A percentile compares a stretch with the other conserved stretches of the same genome.
Evolutionary conservation across 2,329 filamentous ascomycete genomes (phyloP).

Genomic region (Hyphodiscus sp.): DNA sequence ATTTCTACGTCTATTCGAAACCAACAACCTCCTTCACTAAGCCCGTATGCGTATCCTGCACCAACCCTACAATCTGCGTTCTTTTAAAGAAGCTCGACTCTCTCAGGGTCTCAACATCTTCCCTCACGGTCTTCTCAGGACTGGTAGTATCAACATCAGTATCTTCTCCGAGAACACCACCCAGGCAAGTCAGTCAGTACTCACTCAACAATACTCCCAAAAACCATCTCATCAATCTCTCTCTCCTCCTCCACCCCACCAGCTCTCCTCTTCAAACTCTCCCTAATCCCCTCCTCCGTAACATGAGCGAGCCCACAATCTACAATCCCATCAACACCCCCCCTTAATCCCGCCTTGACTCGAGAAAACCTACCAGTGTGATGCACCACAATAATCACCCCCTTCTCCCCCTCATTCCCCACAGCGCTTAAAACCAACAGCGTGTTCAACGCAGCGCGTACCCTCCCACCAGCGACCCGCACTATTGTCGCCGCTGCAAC

Average conservation of each 20-base stretch:
- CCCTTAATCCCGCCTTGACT: no score
- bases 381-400: slow-evolving; percentile 18
- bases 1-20: background rate
- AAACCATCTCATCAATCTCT: slow-evolving; percentile 8
- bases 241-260: background rate
- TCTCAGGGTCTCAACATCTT: slow-evolving; percentile 18
- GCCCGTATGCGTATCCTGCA: slow-evolving; percentile 22
- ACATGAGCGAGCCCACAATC: slow-evolving; percentile 5
- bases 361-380: slow-evolving; percentile 8
- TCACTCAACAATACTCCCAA: slow-evolving; percentile 19
- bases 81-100: slow-evolving; percentile 16
- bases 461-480: slow-evolving; percentile 19
- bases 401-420: slow-evolving; percentile 21
- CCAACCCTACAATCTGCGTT: slow-evolving; percentile 18
- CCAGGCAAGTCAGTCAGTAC: no score
- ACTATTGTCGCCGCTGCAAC: slow-evolving; percentile 19
- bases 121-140: slow-evolving; percentile 18
- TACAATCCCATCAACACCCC: slow-evolving; percentile 10
- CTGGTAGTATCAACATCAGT: slow-evolving; percentile 1
- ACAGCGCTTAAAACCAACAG: slow-evolving; percentile 20
- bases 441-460: slow-evolving; percentile 15
- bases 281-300: slow-evolving; percentile 12
- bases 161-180: background rate
- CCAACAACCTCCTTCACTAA: slow-evolving; percentile 15
- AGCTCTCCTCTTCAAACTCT: slow-evolving; percentile 2